Evolutionary conservation across 1,284 basidiomycete species (phyloP).

Genomic region (Pyrrhoderma lamaoense): DNA sequence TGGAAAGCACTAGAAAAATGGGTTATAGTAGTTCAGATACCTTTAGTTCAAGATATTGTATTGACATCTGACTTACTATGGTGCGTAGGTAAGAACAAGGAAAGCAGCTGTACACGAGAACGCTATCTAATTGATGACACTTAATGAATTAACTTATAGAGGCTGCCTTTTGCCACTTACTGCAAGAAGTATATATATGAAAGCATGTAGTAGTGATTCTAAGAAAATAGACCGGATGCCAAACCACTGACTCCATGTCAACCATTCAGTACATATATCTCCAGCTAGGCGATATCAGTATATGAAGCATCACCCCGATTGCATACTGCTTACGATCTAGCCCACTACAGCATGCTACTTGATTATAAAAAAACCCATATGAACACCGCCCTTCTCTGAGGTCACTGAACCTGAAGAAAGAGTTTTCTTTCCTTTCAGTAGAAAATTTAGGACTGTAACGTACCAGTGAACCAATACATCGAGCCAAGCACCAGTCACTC

Average conservation of each 20-base stretch:
- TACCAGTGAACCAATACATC: conserved; percentile 69
- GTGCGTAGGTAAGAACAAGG: conserved; percentile 59
- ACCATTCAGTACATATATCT: conserved; percentile 66
- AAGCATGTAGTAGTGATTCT: conserved; percentile 54
- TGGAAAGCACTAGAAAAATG: conserved; percentile 53
- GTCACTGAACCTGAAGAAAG: conserved; percentile 40
- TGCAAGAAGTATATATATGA: conserved; percentile 55
- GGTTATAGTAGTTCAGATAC: not conserved
- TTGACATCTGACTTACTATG: conserved; percentile 45
- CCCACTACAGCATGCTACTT: conserved; percentile 67
- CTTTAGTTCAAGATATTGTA: not conserved
- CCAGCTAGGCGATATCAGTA: conserved; percentile 41
- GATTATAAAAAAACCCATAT: conserved; percentile 69
- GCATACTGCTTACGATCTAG: conserved; percentile 50
- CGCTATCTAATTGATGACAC: conserved; percentile 36
- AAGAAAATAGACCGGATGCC: conserved; percentile 46
- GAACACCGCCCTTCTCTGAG: conserved; percentile 62
- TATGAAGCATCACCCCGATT: not conserved
- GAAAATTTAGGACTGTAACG: conserved; percentile 28
- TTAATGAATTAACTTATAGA: not conserved
- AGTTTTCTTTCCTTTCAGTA: too few species aligned
- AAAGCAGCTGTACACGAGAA: conserved; percentile 62
- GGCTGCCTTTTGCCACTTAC: conserved; percentile 32
- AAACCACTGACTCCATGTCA: conserved; percentile 58
- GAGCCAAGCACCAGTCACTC: conserved; percentile 63